Evolutionary conservation across 1,284 basidiomycete species (phyloP), one percentile per base, ranked within the genome.

Genomic region (Ceratobasidium sp.): DNA sequence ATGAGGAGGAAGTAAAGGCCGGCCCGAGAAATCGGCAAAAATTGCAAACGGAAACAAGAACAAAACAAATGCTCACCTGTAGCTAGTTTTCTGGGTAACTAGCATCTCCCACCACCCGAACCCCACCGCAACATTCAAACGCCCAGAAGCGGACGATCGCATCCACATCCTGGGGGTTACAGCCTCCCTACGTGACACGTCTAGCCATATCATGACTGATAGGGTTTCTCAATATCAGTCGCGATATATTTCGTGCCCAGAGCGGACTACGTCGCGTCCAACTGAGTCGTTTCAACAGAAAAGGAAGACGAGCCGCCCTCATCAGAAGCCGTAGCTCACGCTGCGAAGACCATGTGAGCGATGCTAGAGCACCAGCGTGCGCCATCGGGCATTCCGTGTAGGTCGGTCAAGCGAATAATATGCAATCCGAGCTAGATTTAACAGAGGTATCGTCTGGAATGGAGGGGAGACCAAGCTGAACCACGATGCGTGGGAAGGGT

Each of bases 331-430:
- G 97, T 98, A n/a, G 93, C 90, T 77, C 98, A 91, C 51, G 99
- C 94, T 33, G 98, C 99, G 84, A 99, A 94, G 82, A 99, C 98
- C 99, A 85, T 97, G 85, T 64, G 81, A 96, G 86, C 44, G 88
- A 86, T 29, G 88, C 86, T 0, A 90, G 86, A 4, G 94, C 94
- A 78, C 92, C 91, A 79, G 59, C 96, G 98, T 44, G 96, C 89
- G 77, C n/a, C n/a, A 99, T 95, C 60, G 98, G 98, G 82, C 99
- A 99, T 65, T 98, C 98, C 64, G 98, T 98, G 81, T 99, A 99
- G 82, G 99, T 98, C 57, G 96, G 96, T 57, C 97, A 93, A 9
- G 93, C 90, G 83, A 98, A 99, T 4, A 89, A 92, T 22, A 92
- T 89, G 81, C 84, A 89, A 81, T 92, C 91, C 64, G 91, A 90